A percentile compares a stretch with the other conserved stretches of the same genome.
Conservation (phyloP, 169 alveolate genomes). For the Theileria parva region DNA sequence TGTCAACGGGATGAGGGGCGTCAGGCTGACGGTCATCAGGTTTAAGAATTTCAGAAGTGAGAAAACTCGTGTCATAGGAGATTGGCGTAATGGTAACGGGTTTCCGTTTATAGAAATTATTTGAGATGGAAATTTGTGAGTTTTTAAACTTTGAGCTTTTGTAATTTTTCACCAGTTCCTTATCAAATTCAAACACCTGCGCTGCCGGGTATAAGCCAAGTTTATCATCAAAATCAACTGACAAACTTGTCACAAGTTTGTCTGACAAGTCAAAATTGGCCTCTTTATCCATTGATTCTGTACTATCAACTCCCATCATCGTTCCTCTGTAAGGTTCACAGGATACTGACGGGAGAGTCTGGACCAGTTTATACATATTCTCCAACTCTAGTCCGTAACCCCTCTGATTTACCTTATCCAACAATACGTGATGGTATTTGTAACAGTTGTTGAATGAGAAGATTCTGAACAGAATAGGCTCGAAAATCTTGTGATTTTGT, state of each 20-base stretch:
- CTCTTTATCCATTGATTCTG: not conserved
- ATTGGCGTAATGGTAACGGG: not conserved
- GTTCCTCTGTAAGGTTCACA: not conserved
- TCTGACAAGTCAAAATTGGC: not conserved
- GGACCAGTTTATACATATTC: not conserved
- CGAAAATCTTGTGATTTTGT: not conserved
- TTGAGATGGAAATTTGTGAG: not conserved
- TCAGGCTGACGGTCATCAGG: not conserved
- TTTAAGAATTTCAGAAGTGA: not conserved
- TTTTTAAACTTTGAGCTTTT: not conserved
- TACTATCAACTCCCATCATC: not conserved
- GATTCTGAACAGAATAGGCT: not conserved
- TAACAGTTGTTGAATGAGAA: not conserved
- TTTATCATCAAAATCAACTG: not conserved
- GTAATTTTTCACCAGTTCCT: conserved; percentile 3
- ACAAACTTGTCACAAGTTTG: not conserved
- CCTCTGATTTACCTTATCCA: not conserved
- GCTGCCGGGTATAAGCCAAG: not conserved
- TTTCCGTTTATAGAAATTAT: not conserved
- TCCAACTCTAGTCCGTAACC: not conserved
- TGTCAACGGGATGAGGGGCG: not conserved
- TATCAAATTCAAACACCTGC: not conserved
- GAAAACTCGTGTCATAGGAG: not conserved
- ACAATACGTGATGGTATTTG: not conserved
- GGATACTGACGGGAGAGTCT: not conserved